phyloP scores from a whole-genome alignment of 345 rosid genomes.

The Ceriops zippeliana region DNA sequence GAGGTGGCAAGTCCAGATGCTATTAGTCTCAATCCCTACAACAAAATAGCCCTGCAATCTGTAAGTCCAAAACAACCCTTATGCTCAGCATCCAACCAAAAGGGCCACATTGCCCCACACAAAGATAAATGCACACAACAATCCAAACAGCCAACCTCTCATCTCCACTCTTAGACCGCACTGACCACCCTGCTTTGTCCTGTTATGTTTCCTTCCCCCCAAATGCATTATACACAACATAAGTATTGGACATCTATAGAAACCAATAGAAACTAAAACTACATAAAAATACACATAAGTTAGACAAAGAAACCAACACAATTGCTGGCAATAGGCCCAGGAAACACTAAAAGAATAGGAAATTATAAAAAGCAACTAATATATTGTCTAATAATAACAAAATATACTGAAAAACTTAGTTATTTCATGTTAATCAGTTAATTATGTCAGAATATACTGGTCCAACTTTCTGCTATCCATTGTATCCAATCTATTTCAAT shows the following conservation, averaged over 20 bases:
- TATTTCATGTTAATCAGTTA: background rate
- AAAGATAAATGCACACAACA: too few species aligned
- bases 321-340: too few species aligned
- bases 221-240: background rate
- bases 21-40: background rate
- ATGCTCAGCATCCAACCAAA: background rate
- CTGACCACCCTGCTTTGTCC: background rate
- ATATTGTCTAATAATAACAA: background rate
- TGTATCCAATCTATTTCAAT: too few species aligned
- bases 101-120: background rate
- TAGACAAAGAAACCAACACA: too few species aligned
- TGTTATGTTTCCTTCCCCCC: background rate
- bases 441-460: background rate
- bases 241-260: background rate
- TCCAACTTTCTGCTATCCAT: too few species aligned
- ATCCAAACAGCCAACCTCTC: background rate
- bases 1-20: background rate
- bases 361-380: background rate
- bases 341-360: background rate
- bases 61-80: too few species aligned
- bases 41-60: background rate
- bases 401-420: background rate
- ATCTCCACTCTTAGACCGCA: background rate
- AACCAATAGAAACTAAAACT: background rate
- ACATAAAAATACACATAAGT: too few species aligned